phyloP scores from a whole-genome alignment of 331 rosid species.

The Malus hybrid region DNA sequence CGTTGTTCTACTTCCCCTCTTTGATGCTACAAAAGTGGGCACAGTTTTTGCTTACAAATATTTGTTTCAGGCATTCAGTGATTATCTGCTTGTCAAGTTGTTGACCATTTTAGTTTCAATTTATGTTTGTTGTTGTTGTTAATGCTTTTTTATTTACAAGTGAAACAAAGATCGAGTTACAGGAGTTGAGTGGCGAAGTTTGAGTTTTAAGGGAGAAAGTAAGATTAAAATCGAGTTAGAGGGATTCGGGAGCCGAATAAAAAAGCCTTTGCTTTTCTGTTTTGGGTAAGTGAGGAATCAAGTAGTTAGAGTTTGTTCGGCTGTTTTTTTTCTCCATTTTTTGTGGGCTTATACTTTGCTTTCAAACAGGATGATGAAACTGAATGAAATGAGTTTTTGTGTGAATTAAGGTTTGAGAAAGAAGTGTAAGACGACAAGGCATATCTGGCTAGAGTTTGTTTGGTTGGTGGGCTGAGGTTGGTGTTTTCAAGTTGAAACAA shows the following conservation, averaged over 20 bases:
- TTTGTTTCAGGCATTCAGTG: neutral
- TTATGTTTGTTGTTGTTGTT: neutral
- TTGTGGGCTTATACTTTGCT: neutral
- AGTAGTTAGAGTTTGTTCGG: neutral
- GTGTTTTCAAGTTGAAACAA: constrained; percentile 8
- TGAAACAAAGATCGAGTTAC: too few relatives aligned
- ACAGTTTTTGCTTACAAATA: neutral
- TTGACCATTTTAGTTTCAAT: neutral
- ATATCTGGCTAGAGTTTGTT: neutral
- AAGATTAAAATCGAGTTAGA: too few relatives aligned
- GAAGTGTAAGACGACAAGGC: neutral
- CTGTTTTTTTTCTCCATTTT: neutral
- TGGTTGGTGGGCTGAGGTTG: neutral
- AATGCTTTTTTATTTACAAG: too few relatives aligned
- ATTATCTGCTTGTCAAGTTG: neutral
- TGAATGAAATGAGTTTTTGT: constrained; percentile 16
- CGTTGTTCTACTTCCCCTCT: too few relatives aligned
- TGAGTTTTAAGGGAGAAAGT: too few relatives aligned
- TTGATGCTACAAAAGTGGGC: neutral
- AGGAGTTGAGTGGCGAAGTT: too few relatives aligned
- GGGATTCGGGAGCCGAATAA: too few relatives aligned
- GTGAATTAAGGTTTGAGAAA: neutral
- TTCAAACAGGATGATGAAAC: neutral
- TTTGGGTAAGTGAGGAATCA: neutral
- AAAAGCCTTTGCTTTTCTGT: neutral